Evolutionary conservation across 2,329 filamentous ascomycete species (phyloP).

Genomic region (Diaporthe australafricana): DNA sequence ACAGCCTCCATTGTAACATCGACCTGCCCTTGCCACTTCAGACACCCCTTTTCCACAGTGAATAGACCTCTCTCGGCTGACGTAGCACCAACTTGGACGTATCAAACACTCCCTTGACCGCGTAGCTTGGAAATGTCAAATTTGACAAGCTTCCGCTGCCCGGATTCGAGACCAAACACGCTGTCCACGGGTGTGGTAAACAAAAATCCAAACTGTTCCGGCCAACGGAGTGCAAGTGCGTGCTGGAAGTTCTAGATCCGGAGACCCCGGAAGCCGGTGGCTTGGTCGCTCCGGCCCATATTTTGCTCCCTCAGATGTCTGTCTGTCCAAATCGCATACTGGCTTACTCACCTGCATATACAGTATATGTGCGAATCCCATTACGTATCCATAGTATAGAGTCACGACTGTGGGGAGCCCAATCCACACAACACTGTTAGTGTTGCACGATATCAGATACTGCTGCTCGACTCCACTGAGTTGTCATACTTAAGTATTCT

Average conservation of each 20-base stretch:
- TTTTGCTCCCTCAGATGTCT: background rate
- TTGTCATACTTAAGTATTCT: background rate
- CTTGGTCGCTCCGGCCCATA: background rate
- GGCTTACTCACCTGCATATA: background rate
- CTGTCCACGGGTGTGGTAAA: background rate
- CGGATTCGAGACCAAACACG: background rate
- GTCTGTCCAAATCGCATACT: background rate
- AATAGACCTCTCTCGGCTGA: background rate
- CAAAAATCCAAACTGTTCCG: background rate
- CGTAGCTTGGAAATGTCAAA: background rate
- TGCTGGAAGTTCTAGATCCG: background rate
- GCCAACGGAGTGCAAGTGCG: background rate
- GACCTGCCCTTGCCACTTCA: background rate
- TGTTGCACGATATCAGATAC: conserved; percentile 15
- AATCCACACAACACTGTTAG: background rate
- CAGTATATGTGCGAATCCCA: conserved; percentile 1
- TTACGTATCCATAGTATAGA: background rate
- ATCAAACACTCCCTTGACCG: background rate
- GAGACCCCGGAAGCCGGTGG: conserved; percentile 9
- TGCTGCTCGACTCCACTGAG: background rate
- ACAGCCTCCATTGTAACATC: background rate
- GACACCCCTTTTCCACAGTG: background rate
- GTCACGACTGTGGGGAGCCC: background rate
- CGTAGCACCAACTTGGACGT: background rate
- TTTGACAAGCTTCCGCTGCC: conserved; percentile 1